A percentile compares a stretch with the other conserved stretches of the same genome.
Conservation (phyloP, 805 yeast species). For the Metschnikowia similis region DNA sequence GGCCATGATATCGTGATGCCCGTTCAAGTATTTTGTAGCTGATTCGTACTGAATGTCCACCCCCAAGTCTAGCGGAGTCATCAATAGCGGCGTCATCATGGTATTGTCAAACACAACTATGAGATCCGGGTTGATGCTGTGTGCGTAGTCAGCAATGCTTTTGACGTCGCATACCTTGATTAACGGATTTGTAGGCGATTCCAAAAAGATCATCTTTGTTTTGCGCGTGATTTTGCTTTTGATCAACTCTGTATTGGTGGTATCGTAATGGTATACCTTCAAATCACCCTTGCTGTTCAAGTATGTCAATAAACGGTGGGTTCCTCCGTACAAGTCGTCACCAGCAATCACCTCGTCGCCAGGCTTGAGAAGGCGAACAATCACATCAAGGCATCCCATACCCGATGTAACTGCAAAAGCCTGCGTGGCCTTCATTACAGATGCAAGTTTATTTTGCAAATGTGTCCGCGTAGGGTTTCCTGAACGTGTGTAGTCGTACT, state of each 20-base stretch:
- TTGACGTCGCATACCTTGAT: conserved; percentile 82
- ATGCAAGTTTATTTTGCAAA: conserved; percentile 71
- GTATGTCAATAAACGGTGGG: conserved; percentile 78
- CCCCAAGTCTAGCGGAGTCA: conserved; percentile 81
- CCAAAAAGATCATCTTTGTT: conserved; percentile 79
- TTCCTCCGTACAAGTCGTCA: conserved; percentile 92
- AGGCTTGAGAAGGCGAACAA: conserved; percentile 67
- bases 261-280: conserved; percentile 72
- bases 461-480: conserved; percentile 91
- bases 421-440: conserved; percentile 71
- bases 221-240: conserved; percentile 48
- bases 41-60: conserved; percentile 91
- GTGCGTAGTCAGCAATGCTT: conserved; percentile 62
- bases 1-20: conserved; percentile 97
- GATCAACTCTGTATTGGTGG: conserved; percentile 65
- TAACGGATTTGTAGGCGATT: conserved; percentile 91
- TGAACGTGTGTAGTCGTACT: conserved; percentile 74
- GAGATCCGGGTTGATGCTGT: conserved; percentile 59
- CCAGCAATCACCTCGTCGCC: conserved; percentile 95
- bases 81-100: conserved; percentile 89
- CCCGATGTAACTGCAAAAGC: conserved; percentile 86
- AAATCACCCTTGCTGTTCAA: conserved; percentile 60
- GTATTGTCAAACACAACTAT: conserved; percentile 89
- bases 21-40: conserved; percentile 88
- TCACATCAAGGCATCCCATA: conserved; percentile 89